Conservation (phyloP, 2,329 filamentous ascomycete genomes). For the Ambrosiella cleistominuta region DNA sequence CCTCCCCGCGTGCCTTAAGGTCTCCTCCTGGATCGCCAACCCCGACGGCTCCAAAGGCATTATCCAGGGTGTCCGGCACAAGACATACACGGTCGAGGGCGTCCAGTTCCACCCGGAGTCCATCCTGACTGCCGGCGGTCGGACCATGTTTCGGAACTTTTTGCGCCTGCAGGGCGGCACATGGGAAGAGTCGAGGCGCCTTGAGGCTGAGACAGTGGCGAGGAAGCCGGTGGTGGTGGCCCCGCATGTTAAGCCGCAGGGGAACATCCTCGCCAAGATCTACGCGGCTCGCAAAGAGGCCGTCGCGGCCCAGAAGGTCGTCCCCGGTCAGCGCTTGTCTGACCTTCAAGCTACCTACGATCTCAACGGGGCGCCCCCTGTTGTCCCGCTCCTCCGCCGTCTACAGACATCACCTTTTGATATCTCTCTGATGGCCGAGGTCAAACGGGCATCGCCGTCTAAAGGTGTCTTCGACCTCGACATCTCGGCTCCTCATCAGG, state of each 20-base stretch:
- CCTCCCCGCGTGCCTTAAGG: slow-evolving; percentile 67
- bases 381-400: slow-evolving; percentile 62
- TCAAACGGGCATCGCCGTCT: slow-evolving; percentile 89
- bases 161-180: slow-evolving; percentile 74
- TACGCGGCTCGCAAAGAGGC: slow-evolving; percentile 63
- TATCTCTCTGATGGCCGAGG: slow-evolving; percentile 92
- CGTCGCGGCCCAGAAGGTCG: slow-evolving; percentile 63
- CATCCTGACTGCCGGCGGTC: slow-evolving; percentile 78
- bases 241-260: slow-evolving; percentile 35
- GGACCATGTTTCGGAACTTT: slow-evolving; percentile 85
- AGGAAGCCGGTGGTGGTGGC: neutral
- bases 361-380: slow-evolving; percentile 67
- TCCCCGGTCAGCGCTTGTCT: slow-evolving; percentile 66
- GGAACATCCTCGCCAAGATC: slow-evolving; percentile 79
- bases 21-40: slow-evolving; percentile 74
- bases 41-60: slow-evolving; percentile 64
- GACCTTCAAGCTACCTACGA: slow-evolving; percentile 80
- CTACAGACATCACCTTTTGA: slow-evolving; percentile 67
- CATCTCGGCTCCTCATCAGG: slow-evolving; percentile 76
- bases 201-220: slow-evolving; percentile 26
- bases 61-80: slow-evolving; percentile 95
- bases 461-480: slow-evolving; percentile 86
- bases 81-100: slow-evolving; percentile 76
- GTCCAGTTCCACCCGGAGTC: slow-evolving; percentile 98
- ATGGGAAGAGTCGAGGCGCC: slow-evolving; percentile 61